Base-by-base conservation (phyloP, 352 stramenopile genomes). In the Peronosclerospora sorghi region DNA sequence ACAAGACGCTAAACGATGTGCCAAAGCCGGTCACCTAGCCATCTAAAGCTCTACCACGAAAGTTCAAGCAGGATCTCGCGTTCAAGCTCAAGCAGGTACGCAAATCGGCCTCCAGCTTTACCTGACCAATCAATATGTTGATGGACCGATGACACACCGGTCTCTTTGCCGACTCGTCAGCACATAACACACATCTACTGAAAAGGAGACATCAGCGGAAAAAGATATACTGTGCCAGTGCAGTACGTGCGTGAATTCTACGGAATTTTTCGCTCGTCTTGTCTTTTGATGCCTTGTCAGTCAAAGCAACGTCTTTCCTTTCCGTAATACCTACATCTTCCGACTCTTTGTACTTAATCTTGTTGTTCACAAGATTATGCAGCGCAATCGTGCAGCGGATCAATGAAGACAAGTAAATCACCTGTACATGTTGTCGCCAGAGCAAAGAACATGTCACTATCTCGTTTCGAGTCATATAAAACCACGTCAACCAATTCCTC, bases 341-440 rank as follows among this genome's bases (percentile, higher is more conserved):
- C 32, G 73, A 68, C 62, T 94, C 78, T 51, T 81, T 82, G 80
- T 98, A 98, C 62, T 95, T 92, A 70, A 98, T 97, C 77, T 98
- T 98, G 83, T 99, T 99, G 68, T 96, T 96, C 54, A 99, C 93
- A 35, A 99, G 81, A 68, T 99, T 95, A 81, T 99, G 96, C 48
- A 99, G 64, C 17, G 95, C 96, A 53, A 99, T 97, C 26, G 98
- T 97, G 68, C 86, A 96, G 52, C 96, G 83, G 55, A 98, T 98
- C 35, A 99, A 68, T 34, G 91, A 86, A 51, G 88, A 96, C 65
- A 98, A 85, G 79, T 98, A 98, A 59, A 98, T 96, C 42, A 96
- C 91, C 81, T 94, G 39, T 9, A 42, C 7, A 41, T 2, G 21
- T 13, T 2, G 41, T 26, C 32, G 38, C 36, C 12, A 55, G 13